Evolutionary conservation across 805 yeast genomes (phyloP).

Genomic region (Myxozyma melibiosi): DNA sequence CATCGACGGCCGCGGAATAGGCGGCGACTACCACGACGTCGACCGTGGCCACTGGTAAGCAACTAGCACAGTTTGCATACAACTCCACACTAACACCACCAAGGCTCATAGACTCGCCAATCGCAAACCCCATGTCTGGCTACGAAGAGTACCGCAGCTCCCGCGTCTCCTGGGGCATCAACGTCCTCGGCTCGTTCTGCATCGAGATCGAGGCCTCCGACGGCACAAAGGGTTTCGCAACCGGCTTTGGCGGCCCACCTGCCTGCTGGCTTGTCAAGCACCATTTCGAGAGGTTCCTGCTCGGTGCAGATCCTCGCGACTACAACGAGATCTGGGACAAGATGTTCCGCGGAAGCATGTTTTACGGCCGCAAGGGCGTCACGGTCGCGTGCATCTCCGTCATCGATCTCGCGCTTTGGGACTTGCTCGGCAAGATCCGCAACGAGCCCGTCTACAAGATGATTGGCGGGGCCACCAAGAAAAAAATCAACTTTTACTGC

Average conservation of each 20-base stretch:
- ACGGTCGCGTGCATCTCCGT: conserved; percentile 53
- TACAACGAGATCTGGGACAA: conserved; percentile 52
- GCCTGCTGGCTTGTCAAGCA: conserved; percentile 53
- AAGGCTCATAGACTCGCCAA: conserved; percentile 48
- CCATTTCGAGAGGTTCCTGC: conserved; percentile 51
- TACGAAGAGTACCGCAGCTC: conserved; percentile 50
- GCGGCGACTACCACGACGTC: conserved; percentile 57
- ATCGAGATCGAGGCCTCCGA: conserved; percentile 53
- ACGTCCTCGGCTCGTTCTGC: conserved; percentile 54
- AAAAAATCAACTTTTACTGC: conserved; percentile 52
- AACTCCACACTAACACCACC: background rate
- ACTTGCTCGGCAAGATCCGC: conserved; percentile 53
- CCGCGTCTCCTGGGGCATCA: conserved; percentile 55
- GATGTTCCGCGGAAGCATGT: conserved; percentile 53
- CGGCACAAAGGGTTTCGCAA: conserved; percentile 55
- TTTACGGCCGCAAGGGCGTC: conserved; percentile 54
- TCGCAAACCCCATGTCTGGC: conserved; percentile 55
- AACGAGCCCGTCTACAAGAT: conserved; percentile 55
- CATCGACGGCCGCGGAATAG: conserved; percentile 50
- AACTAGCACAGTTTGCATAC: background rate
- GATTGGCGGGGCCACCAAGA: conserved; percentile 55
- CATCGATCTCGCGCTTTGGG: conserved; percentile 55
- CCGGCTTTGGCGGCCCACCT: conserved; percentile 57
- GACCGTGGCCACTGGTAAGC: conserved; percentile 51
- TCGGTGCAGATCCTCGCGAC: conserved; percentile 54